Evolutionary conservation across 2,329 filamentous ascomycete genomes (phyloP).

Genomic region (Cercospora nicotianae): DNA sequence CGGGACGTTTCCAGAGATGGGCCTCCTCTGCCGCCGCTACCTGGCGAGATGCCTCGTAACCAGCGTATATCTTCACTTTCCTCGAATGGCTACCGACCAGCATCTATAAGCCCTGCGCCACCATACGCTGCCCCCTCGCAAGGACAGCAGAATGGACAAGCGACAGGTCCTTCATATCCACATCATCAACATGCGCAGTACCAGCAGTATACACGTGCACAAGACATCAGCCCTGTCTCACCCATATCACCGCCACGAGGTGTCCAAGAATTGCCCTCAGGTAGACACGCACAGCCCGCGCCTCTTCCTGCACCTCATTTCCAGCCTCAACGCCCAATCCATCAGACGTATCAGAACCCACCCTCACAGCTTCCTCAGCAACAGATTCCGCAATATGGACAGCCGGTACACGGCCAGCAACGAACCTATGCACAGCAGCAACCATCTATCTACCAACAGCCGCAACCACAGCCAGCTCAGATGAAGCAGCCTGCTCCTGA

Average conservation of each 20-base stretch:
- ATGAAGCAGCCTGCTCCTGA: constrained; percentile 49
- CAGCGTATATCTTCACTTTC: constrained; percentile 12
- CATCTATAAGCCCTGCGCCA: neutral
- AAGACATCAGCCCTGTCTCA: constrained; percentile 36
- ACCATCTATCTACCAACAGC: constrained; percentile 15
- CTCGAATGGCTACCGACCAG: constrained; percentile 2
- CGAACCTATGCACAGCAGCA: constrained; percentile 22
- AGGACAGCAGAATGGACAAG: constrained; percentile 32
- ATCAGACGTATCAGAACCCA: constrained; percentile 11
- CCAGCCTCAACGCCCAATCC: constrained; percentile 19
- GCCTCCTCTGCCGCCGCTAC: constrained; percentile 31
- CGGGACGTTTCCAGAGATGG: constrained; percentile 30
- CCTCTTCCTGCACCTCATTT: constrained; percentile 34
- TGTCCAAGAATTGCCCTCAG: constrained; percentile 26
- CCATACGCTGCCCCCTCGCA: constrained; percentile 32
- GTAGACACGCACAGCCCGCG: constrained; percentile 29
- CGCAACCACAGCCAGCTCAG: constrained; percentile 23
- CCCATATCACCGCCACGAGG: constrained; percentile 34
- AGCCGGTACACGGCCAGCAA: constrained; percentile 18
- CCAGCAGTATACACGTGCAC: constrained; percentile 22
- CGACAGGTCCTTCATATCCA: constrained; percentile 36
- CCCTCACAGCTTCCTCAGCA: constrained; percentile 11
- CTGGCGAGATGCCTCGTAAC: constrained; percentile 8
- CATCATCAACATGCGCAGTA: constrained; percentile 35
- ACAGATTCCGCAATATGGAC: constrained; percentile 15